Evolutionary conservation across 208 protist genomes (phyloP), one percentile per base, ranked within the genome.

Genomic region (Trypanosomatidae sp.): DNA sequence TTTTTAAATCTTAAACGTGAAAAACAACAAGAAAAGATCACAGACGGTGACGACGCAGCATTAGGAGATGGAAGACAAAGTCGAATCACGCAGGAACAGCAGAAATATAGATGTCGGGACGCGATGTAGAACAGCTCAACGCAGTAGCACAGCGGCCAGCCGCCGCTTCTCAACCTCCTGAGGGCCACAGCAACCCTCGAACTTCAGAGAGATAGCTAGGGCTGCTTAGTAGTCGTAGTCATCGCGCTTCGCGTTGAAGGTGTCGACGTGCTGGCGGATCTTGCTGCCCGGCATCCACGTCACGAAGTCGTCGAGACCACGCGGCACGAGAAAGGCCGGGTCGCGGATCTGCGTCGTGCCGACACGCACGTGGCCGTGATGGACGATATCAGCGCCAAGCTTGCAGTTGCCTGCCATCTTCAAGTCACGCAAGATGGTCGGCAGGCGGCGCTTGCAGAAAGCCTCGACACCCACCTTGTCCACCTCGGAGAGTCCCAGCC

Each of bases 201-300:
- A n/a, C 2, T 30, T 5, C n/a, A 4, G 70, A 19, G 39, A 19
- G 3, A 22, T 19, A 8, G 10, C 5, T 6, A 71, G 6, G 10
- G 10, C 49, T 72, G 5, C 44, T 70, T 33, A 81, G 73, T 94
- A 93, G 36, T 91, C 83, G 66, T 90, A 97, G 71, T 98, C 94
- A 67, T 98, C 91, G 39, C 83, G 84, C 56, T 91, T 85, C 3
- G 91, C 88, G 55, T 96, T 96, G 76, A 96, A 98, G 7, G 79
- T 89, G 73, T 94, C 89, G 56, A 98, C 91, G 69, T 96, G 88
- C 71, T 95, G 81, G 55, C 89, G 86, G 33, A 97, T 95, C 85
- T 95, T 97, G 79, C 89, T 95, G 17, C 89, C 91, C 0, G 88
- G 85, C 88, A 94, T 93, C 94, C 94, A 98, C 55, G 90, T 94